These are phyloP conservation scores for Mycena sanguinolenta DNA, from an alignment of 768 basidiomycete species.

Conservation along the genomic window DNA sequence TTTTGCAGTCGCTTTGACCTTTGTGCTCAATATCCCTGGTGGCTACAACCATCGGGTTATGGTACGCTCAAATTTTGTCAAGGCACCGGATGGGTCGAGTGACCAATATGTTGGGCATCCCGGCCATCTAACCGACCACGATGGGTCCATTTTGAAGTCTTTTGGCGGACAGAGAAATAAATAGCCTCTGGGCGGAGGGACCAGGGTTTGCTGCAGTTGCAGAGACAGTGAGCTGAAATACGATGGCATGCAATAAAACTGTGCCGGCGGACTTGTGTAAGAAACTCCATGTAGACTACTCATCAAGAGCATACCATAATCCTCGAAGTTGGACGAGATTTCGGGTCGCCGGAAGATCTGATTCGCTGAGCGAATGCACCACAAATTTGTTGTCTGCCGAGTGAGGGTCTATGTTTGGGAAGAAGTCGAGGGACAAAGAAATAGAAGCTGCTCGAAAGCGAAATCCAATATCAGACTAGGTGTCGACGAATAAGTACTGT, in stretches of 20 bases:
- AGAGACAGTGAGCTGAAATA: not conserved
- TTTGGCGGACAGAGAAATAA: not conserved
- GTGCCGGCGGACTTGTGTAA: not conserved
- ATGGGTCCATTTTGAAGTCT: not conserved
- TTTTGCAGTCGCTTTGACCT: not conserved
- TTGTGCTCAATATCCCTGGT: not conserved
- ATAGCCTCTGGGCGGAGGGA: not conserved
- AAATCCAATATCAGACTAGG: too few species aligned
- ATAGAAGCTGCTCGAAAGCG: too few species aligned
- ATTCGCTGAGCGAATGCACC: constrained; percentile 11
- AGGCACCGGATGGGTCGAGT: not conserved
- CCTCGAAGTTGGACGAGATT: not conserved
- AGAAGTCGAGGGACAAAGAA: too few species aligned
- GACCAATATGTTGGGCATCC: not conserved
- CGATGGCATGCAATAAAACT: not conserved
- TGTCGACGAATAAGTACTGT: too few species aligned
- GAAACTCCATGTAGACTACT: too few species aligned
- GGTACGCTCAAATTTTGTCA: not conserved
- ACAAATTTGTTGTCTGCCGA: too few species aligned
- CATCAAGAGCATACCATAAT: not conserved
- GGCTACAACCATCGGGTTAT: too few species aligned
- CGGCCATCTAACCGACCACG: not conserved
- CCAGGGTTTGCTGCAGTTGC: too few species aligned
- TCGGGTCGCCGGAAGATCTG: constrained; percentile 1
- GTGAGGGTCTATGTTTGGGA: too few species aligned